Evolutionary conservation across 495 filamentous ascomycete genomes (phyloP), one percentile per base, ranked within the genome.

Genomic region (Penicillium silybi): DNA sequence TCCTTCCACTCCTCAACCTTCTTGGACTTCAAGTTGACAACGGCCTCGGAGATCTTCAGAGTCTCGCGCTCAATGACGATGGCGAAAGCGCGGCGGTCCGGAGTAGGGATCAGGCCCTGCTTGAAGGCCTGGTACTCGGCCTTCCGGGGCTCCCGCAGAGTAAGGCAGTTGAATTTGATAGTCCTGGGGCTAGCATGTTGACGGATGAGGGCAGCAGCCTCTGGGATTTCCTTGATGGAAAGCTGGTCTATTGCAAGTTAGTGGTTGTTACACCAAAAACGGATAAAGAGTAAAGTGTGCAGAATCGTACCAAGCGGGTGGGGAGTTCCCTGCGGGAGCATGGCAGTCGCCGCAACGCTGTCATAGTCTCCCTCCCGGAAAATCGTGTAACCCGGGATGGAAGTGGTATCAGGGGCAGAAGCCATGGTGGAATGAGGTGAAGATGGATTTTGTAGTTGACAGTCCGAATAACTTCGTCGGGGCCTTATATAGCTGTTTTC

Each of bases 91-190:
- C 64, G 58, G 61, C 66, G 65, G 57, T 57, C 58, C 55, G 62
- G 66, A 20, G 57, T 50, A 25, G 62, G 64, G 25, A 76, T 68
- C n/a, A 80, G 75, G 35, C 82, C 77, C 17, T 73, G 77, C 2
- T 90, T 68, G 85, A 86, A 96, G 46, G 78, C 79, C 48, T 79
- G 69, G 82, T 95, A 91, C 54, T 90, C 85, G 43, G 77, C 79
- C 74, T 95, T 95, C 50, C 74, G 78, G 27, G 90, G 90, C 69
- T 95, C 90, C 23, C 80, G 85, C 16, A 92, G 73, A 18, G 89
- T 85, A 52, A 95, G 80, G 44, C 90, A 87, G 76, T 95, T 93
- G 82, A 90, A 95, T 59, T 80, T 81, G 42, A 92, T 72, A 5
- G 54, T 46, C 52, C 62, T 67, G 17, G 67, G 61, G 48, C 46